Evolutionary conservation across 1,284 basidiomycete species (phyloP), one percentile per base, ranked within the genome.

Genomic region (Puccinia polysora): DNA sequence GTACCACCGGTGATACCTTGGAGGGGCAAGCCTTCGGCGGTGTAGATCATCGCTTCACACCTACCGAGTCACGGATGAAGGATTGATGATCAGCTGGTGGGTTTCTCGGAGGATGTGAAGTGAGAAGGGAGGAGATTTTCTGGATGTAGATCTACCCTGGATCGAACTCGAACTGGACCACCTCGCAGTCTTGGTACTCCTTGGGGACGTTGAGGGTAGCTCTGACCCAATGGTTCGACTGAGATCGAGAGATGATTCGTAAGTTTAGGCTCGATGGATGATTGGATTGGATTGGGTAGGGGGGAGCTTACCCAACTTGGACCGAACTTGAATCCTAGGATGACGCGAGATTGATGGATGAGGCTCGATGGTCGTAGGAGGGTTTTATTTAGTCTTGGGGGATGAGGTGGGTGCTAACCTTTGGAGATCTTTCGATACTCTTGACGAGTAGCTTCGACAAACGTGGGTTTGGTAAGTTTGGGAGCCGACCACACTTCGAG

Each of bases 141-240:
- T 8, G 15, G 23, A 7, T 10, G 15, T 10, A 70, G 80, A 93
- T 92, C 75, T 90, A 93, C 53, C 88, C 89, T 20, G 90, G 90
- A 80, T 97, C 93, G 76, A 95, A 96, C 81, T 96, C 93, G 78
- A 97, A 87, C 81, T 95, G 92, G 14, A 96, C 87, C 4, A 89
- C 86, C 77, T 95, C 91, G 76, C 94, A 91, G 74, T 90, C 84
- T 55, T 85, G 82, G 84, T 87, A 93, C 70, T 87, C 85, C 7
- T 84, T 80, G 0, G 93, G 93, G 38, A 96, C 86, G 18, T 83
- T 85, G 0, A 96, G 78, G 14, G 85, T 85, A 62, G 95, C 86
- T 78, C 91, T 91, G 86, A 89, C 93, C 93, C 93, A 95, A 80
- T 95, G 91, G 77, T 94, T 94, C 30, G 30, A 23, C 36, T 52